Percentiles rank a stretch among this genome's conserved stretches.
phyloP scores from a whole-genome alignment of 148 eudicot species.

The Cornus florida region DNA sequence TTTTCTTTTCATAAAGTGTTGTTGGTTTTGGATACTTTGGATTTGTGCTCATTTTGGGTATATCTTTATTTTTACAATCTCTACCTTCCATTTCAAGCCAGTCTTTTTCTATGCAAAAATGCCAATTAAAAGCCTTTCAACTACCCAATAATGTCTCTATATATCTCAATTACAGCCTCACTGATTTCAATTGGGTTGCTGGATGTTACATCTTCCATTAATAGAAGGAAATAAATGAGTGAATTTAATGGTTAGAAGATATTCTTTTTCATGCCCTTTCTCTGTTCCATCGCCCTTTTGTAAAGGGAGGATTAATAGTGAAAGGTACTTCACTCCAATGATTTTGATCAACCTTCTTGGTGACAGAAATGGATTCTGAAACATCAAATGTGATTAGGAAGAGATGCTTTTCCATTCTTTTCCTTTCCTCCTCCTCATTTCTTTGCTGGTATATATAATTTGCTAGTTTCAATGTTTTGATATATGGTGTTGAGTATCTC shows the following conservation, averaged over 20 bases:
- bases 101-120: background rate
- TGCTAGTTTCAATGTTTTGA: too few species aligned
- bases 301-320: background rate
- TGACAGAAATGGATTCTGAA: background rate
- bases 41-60: too few species aligned
- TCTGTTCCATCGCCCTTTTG: background rate
- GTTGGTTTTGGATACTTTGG: too few species aligned
- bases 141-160: conserved; percentile 3
- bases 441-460: background rate
- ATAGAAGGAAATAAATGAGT: background rate
- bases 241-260: background rate
- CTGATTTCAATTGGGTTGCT: background rate
- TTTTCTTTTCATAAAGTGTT: conserved; percentile 1
- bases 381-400: background rate
- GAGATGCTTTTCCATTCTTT: background rate
- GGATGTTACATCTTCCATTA: background rate
- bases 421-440: background rate
- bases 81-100: background rate
- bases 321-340: background rate
- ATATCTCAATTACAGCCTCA: background rate
- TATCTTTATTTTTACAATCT: background rate
- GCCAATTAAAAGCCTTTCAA: background rate
- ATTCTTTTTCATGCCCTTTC: background rate
- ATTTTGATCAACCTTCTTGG: background rate
- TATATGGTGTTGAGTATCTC: too few species aligned